A percentile compares a stretch with the other conserved stretches of the same genome.
Conservation (phyloP, 768 basidiomycete genomes). For the Cystobasidiopsis lactophilus region DNA sequence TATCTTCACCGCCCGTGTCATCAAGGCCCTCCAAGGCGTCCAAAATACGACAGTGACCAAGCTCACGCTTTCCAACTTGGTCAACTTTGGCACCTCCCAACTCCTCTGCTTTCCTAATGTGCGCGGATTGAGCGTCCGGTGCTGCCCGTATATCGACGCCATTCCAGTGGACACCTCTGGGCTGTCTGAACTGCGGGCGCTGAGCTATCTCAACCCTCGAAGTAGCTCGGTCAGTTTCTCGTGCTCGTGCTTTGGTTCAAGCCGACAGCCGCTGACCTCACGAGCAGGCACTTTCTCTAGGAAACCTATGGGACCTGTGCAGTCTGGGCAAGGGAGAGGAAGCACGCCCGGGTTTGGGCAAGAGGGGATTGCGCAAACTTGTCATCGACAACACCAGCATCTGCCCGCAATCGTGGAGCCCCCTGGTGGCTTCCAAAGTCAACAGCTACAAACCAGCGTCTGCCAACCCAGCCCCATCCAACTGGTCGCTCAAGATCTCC, state of each 20-base stretch:
- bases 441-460: background rate
- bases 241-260: too few species aligned
- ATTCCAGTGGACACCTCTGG: background rate
- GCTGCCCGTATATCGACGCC: background rate
- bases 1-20: too few species aligned
- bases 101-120: background rate
- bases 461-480: background rate
- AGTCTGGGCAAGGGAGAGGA: background rate
- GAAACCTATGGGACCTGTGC: slow-evolving; percentile 15
- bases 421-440: background rate
- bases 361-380: background rate
- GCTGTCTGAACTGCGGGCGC: background rate
- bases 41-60: too few species aligned
- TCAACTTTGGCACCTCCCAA: too few species aligned
- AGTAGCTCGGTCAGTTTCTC: too few species aligned
- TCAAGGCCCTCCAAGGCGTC: too few species aligned
- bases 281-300: background rate
- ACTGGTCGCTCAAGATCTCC: background rate
- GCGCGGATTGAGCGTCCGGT: background rate
- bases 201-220: background rate
- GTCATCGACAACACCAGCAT: background rate
- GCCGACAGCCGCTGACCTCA: too few species aligned
- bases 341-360: background rate
- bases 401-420: background rate
- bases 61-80: too few species aligned